Percentiles rank a stretch among this genome's conserved stretches.
Conservation (phyloP, 2,329 filamentous ascomycete genomes). For the Myriosclerotinia scirpicola region DNA sequence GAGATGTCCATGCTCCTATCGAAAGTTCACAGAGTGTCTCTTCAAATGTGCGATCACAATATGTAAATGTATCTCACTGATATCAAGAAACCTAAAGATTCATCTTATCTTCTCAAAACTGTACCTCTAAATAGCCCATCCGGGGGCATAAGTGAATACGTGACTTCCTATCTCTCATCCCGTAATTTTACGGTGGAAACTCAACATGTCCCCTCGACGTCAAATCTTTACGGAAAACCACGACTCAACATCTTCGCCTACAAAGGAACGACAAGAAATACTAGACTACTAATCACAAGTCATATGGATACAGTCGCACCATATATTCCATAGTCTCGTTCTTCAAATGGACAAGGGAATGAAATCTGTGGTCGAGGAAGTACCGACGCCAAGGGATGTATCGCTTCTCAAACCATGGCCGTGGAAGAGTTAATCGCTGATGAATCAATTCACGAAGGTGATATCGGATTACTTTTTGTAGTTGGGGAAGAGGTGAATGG, state of each 20-base stretch:
- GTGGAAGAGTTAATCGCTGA: conserved; percentile 52
- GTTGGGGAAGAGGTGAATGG: conserved; percentile 81
- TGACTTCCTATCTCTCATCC: background rate
- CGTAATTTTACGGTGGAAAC: conserved; percentile 20
- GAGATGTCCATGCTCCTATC: no score
- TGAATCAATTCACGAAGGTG: conserved; percentile 44
- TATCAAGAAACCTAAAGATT: no score
- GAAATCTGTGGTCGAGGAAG: conserved; percentile 68
- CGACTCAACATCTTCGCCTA: conserved; percentile 62
- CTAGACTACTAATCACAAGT: conserved; percentile 53
- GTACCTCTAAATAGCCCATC: no score
- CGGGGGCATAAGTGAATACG: no score
- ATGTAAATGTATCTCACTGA: no score
- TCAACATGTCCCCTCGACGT: background rate
- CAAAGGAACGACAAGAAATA: conserved; percentile 46
- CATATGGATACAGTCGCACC: conserved; percentile 63
- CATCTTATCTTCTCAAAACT: no score
- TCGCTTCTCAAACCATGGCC: conserved; percentile 73
- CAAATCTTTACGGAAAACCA: background rate
- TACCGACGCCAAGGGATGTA: conserved; percentile 66
- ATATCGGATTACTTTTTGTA: conserved; percentile 61
- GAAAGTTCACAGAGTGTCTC: no score
- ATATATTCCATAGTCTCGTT: conserved; percentile 43
- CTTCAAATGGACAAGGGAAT: conserved; percentile 33
- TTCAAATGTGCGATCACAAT: no score